Evolutionary conservation across 2,329 filamentous ascomycete genomes (phyloP).

Genomic region (Sarocladium oryzae): DNA sequence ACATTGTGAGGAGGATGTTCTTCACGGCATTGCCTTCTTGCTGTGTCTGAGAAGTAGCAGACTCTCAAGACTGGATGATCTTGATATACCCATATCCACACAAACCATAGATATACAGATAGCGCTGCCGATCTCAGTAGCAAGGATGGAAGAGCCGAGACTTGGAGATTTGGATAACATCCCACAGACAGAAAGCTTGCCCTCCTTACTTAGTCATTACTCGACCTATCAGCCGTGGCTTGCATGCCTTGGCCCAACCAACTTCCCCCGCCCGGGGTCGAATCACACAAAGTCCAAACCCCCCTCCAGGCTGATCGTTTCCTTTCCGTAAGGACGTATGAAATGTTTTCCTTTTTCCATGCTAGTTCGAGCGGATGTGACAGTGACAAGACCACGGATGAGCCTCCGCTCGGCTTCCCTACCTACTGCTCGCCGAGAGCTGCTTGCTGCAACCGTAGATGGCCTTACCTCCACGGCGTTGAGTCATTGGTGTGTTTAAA

Average conservation of each 20-base stretch:
- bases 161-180: too few relatives aligned
- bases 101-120: too few relatives aligned
- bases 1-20: too few relatives aligned
- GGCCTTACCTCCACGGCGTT: neutral
- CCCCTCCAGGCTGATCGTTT: constrained; percentile 3
- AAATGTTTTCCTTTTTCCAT: neutral
- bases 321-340: neutral
- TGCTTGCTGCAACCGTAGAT: neutral
- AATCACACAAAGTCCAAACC: neutral
- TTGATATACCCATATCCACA: too few relatives aligned
- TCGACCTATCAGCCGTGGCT: neutral
- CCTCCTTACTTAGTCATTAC: neutral
- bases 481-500: neutral
- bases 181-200: neutral
- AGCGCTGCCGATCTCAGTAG: too few relatives aligned
- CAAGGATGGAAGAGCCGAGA: too few relatives aligned
- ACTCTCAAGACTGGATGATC: too few relatives aligned
- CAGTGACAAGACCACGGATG: too few relatives aligned
- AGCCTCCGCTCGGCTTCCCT: too few relatives aligned
- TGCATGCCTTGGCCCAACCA: neutral
- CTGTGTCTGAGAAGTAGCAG: too few relatives aligned
- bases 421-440: neutral
- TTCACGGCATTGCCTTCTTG: too few relatives aligned
- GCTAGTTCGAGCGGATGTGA: neutral
- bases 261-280: too few relatives aligned